These are phyloP conservation scores for Penicillium sp. DNA, from an alignment of 2,329 filamentous ascomycete genomes.

Conservation along the genomic window DNA sequence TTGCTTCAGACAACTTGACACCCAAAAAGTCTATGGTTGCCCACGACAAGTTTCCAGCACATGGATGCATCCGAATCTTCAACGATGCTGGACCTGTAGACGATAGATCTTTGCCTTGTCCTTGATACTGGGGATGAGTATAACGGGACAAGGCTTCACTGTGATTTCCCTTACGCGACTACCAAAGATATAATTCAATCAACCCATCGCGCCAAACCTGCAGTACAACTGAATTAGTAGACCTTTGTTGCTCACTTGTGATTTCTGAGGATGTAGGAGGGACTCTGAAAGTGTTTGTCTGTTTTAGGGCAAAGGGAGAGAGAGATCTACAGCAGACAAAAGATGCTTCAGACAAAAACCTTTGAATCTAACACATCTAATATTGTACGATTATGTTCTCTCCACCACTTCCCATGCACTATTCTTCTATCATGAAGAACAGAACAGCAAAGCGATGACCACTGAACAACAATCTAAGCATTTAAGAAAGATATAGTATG, in stretches of 20 bases:
- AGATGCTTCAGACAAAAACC: neutral
- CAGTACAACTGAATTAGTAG: slow-evolving; percentile 9
- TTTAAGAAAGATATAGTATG: neutral
- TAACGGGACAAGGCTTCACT: slow-evolving; percentile 4
- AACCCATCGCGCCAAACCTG: slow-evolving; percentile 22
- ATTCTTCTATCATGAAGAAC: neutral
- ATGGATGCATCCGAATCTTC: slow-evolving; percentile 25
- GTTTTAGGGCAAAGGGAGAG: neutral
- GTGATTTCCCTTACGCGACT: slow-evolving; percentile 24
- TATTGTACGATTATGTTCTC: neutral
- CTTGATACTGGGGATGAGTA: slow-evolving; percentile 3
- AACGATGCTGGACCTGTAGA: slow-evolving; percentile 30
- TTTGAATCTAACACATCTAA: neutral
- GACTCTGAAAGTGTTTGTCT: neutral
- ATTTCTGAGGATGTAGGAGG: neutral
- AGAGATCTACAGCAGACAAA: neutral
- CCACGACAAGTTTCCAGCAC: slow-evolving; percentile 13
- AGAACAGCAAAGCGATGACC: neutral
- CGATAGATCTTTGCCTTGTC: slow-evolving; percentile 19
- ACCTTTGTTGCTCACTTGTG: neutral
- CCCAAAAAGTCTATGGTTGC: slow-evolving; percentile 1
- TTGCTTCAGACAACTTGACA: neutral
- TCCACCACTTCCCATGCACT: neutral
- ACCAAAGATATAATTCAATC: slow-evolving; percentile 7
- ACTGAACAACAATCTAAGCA: neutral